Conservation (phyloP, 2,329 filamentous ascomycete species). For the Clonostachys rhizophaga region DNA sequence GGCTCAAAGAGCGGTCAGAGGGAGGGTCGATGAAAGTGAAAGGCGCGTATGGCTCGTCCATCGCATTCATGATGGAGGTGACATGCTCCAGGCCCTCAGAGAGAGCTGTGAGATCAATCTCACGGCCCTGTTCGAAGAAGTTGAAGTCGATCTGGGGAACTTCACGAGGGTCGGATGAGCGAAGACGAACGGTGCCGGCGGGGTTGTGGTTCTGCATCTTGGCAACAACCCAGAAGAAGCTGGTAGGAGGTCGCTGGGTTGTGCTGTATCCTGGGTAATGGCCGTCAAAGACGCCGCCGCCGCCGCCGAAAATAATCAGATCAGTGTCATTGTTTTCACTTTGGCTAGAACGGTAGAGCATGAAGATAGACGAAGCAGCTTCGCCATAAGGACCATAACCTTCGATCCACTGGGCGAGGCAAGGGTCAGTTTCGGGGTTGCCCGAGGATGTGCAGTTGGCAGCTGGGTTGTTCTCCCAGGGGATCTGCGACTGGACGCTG, state of each 20-base stretch:
- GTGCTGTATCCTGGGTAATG: slow-evolving; percentile 45
- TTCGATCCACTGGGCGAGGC: slow-evolving; percentile 25
- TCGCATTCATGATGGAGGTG: neutral
- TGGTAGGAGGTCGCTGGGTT: slow-evolving; percentile 24
- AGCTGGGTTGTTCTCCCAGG: slow-evolving; percentile 9
- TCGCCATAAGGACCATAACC: slow-evolving; percentile 21
- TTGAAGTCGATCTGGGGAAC: slow-evolving; percentile 56
- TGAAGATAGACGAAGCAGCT: slow-evolving; percentile 23
- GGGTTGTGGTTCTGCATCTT: slow-evolving; percentile 58
- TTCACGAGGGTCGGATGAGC: slow-evolving; percentile 55
- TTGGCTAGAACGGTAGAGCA: slow-evolving; percentile 19
- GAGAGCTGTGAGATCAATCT: neutral
- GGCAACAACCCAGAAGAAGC: slow-evolving; percentile 38
- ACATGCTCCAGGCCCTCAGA: neutral
- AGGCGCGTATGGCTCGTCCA: slow-evolving; percentile 16
- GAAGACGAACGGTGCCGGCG: slow-evolving; percentile 54
- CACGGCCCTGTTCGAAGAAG: slow-evolving; percentile 4
- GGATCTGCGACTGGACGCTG: slow-evolving; percentile 4
- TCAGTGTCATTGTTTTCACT: slow-evolving; percentile 36
- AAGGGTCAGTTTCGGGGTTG: slow-evolving; percentile 22
- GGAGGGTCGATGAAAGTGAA: slow-evolving; percentile 20
- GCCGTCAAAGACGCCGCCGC: slow-evolving; percentile 44
- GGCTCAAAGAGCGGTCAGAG: neutral
- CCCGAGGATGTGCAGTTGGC: slow-evolving; percentile 19
- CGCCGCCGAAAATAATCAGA: slow-evolving; percentile 48